Percentiles rank a stretch among this genome's conserved stretches.
These are phyloP conservation scores for Diaporthe destruens DNA, from an alignment of 2,329 filamentous ascomycete species.

Conservation along the genomic window DNA sequence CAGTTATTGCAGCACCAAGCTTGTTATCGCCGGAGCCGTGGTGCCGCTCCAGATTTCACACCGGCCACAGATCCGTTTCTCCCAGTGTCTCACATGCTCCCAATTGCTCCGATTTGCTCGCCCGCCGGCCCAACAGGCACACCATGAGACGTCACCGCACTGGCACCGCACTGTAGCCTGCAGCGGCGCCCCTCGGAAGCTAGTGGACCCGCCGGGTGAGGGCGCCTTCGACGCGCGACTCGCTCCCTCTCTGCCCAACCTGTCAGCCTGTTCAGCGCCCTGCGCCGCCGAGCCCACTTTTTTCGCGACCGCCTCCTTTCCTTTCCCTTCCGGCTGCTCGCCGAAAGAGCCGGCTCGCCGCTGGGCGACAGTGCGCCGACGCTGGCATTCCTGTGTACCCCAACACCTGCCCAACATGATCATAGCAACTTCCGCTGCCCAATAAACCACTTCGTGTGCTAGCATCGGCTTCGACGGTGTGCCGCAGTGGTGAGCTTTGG, in stretches of 20 bases:
- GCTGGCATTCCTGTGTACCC: not conserved
- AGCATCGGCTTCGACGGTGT: not conserved
- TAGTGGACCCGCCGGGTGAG: slow-evolving; percentile 30
- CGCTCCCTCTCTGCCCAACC: slow-evolving; percentile 24
- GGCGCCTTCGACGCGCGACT: slow-evolving; percentile 24
- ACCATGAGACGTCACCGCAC: slow-evolving; percentile 34
- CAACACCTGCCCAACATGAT: not conserved
- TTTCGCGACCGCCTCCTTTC: slow-evolving; percentile 32
- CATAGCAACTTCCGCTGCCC: not conserved
- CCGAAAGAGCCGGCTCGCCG: slow-evolving; percentile 28
- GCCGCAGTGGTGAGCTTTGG: not conserved
- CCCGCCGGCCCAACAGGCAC: slow-evolving; percentile 15
- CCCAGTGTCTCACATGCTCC: slow-evolving; percentile 29
- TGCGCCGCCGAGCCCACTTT: slow-evolving; percentile 31
- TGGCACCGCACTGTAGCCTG: slow-evolving; percentile 31
- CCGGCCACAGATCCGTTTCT: slow-evolving; percentile 33
- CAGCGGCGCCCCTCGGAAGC: slow-evolving; percentile 26
- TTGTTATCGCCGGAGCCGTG: slow-evolving; percentile 27
- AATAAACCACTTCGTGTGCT: not conserved
- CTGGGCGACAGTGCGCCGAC: not conserved
- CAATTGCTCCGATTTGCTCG: slow-evolving; percentile 29
- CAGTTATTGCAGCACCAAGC: slow-evolving; percentile 15
- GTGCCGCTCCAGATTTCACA: slow-evolving; percentile 32
- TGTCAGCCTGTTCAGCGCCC: slow-evolving; percentile 29
- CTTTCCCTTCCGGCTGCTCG: slow-evolving; percentile 23